Evolutionary conservation across 306 rosid species (phyloP), one percentile per base, ranked within the genome.

Genomic region (Morella rubra): DNA sequence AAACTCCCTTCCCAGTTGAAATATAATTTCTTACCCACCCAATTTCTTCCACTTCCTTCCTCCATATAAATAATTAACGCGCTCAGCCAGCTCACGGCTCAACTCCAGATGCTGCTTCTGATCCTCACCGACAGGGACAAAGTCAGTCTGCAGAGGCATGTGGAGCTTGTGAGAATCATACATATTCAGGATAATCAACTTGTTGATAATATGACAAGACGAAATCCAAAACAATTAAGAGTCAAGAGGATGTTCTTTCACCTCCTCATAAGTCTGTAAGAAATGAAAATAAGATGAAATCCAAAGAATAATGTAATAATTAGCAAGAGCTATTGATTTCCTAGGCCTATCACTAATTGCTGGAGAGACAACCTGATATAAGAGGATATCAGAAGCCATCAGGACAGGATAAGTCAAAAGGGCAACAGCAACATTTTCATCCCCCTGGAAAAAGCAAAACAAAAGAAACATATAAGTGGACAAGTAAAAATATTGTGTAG

Each of bases 331-430:
- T 45, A 76, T 54, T 47, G 69, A 76, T 44, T 59, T 58, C 52
- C 32, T 42, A 51, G 22, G 61, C 45, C 60, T 32, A 66, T 66
- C 54, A 53, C 1, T 46, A 40, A 52, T 40, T 24, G 81, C 79
- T 76, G 68, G 50, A 72, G 54, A 79, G 82, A 76, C 81, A 78
- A 92, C 98, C 98, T 95, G 95, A 83, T 92, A 95, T 64, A 95
- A 84, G 46, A 95, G 98, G 85, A 95, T 95, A 85, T 95, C 98
- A 73, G 98, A 89, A 81, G 98, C 98, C 98, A 95, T 95, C 74
- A 95, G 81, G 81, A 95, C 98, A 73, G 98, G 98, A 85, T 95
- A 95, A 44, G 98, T 95, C 89, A 95, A 88, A 79, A 95, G 97
- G 59, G 89, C 97, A 74, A 92, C 97, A 52, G 97, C 97, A 81